Evolutionary conservation across 768 basidiomycete genomes (phyloP).

Genomic region (Leccinum fibrillosum): DNA sequence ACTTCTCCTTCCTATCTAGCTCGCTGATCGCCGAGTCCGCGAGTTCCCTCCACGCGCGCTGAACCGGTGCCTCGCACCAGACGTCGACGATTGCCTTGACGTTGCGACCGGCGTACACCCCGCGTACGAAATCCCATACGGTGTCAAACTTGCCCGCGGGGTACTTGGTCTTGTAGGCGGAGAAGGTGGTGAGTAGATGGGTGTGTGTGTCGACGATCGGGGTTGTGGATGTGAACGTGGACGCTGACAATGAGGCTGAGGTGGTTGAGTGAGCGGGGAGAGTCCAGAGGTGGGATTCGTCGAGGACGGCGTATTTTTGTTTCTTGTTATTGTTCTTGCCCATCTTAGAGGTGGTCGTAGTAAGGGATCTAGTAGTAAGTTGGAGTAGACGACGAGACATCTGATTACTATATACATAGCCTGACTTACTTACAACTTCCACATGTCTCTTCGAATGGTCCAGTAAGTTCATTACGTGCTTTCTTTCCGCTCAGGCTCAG

Average conservation of each 20-base stretch:
- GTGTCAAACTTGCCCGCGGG: slow-evolving; percentile 48
- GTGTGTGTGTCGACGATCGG: slow-evolving; percentile 83
- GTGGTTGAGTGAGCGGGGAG: slow-evolving; percentile 30
- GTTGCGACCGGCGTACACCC: slow-evolving; percentile 52
- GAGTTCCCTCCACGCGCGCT: slow-evolving; percentile 58
- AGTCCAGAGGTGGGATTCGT: slow-evolving; percentile 32
- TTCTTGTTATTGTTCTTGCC: slow-evolving; percentile 41
- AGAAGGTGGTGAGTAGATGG: slow-evolving; percentile 56
- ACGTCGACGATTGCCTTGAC: slow-evolving; percentile 78
- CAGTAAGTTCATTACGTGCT: too few species aligned
- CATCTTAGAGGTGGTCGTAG: slow-evolving; percentile 27
- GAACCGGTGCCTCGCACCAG: slow-evolving; percentile 82
- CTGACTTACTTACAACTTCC: too few species aligned
- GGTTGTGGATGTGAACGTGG: slow-evolving; percentile 1
- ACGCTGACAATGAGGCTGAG: not conserved
- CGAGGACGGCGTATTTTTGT: slow-evolving; percentile 26
- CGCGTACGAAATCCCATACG: slow-evolving; percentile 69
- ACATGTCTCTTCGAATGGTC: too few species aligned
- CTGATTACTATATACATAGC: too few species aligned
- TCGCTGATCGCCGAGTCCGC: slow-evolving; percentile 64
- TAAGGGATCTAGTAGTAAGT: too few species aligned
- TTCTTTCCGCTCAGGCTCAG: too few species aligned
- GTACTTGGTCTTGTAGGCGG: slow-evolving; percentile 60
- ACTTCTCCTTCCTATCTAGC: slow-evolving; percentile 46
- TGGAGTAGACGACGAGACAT: too few species aligned